Base-by-base conservation (phyloP, 2,329 filamentous ascomycete species). In the Blastomyces silverae region DNA sequence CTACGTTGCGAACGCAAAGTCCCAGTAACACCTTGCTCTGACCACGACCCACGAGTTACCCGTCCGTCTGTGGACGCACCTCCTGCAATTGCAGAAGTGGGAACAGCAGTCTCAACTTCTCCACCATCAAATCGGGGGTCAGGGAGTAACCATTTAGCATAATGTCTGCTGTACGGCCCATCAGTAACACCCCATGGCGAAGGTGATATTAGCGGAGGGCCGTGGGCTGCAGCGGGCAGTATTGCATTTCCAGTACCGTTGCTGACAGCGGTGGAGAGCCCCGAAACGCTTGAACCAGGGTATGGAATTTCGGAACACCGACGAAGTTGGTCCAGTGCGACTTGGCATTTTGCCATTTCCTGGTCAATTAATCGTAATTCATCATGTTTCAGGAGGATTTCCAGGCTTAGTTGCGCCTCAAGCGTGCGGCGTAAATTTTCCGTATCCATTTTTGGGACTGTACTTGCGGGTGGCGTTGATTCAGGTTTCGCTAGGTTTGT, bases 321-420 rank as follows among this genome's bases (percentile, higher is more conserved):
- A 71, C 94, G 89, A 68, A 99, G 82, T 79, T 97, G 94, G 79
- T 99, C 94, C 70, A 97, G 83, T 13, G 92, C 91, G 68, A 92
- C 82, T 79, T 97, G 92, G 74, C 92, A 97, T 80, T 97, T 97
- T 69, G 91, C 93, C 69, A 97, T 84, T 79, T 97, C 94, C 78
- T 96, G 92, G 74, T 97, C 91, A 76, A 97, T 96, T 70, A 96
- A 83, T 65, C 92, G 90, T 66, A 97, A 80, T 80, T 99, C 94
- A 72, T 94, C 87, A 78, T 99, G 94, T 82, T 97, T 97, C 75
- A 95, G 80, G 68, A 97, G 80, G 63, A 97, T 92, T 79, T 97
- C 92, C 69, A 94, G 85, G 72, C 92, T 90, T 76, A 97, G 89
- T 77, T 97, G 90, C 67, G 91, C 87, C 73, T 92, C 88, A 73